Evolutionary conservation across 805 yeast species (phyloP).

Genomic region (Saturnispora sekii): DNA sequence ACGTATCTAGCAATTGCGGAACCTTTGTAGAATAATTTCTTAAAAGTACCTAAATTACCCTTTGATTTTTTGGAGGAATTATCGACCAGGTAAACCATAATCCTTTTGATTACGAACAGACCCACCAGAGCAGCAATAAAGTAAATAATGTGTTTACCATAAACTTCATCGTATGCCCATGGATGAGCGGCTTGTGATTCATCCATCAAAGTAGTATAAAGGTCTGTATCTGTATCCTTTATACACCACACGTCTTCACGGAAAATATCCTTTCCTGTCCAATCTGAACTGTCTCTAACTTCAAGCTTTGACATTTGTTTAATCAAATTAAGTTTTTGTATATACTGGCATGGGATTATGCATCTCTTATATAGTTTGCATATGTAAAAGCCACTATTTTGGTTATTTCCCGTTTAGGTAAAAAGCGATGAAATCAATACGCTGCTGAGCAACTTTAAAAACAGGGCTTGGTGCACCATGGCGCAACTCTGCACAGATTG

Average conservation of each 20-base stretch:
- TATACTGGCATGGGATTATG: no score
- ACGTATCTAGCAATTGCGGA: slow-evolving; percentile 25
- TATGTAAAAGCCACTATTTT: no score
- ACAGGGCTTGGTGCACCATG: no score
- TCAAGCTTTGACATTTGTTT: no score
- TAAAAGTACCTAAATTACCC: slow-evolving; percentile 1
- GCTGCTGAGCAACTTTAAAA: no score
- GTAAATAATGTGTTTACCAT: slow-evolving; percentile 32
- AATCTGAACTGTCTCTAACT: neutral
- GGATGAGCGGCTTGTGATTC: slow-evolving; percentile 26
- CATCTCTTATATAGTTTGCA: no score
- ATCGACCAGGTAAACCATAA: slow-evolving; percentile 15
- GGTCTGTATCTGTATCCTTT: slow-evolving; percentile 14
- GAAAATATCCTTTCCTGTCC: slow-evolving; percentile 8
- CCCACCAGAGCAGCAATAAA: slow-evolving; percentile 31
- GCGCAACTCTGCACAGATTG: no score
- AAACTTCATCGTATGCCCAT: slow-evolving; percentile 24
- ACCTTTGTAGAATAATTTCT: slow-evolving; percentile 14
- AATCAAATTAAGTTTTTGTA: no score
- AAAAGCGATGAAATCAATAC: no score
- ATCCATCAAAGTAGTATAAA: slow-evolving; percentile 16
- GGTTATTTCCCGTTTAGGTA: no score
- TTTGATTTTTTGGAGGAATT: slow-evolving; percentile 4
- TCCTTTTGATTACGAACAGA: slow-evolving; percentile 26
- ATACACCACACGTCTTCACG: slow-evolving; percentile 15